Conservation (phyloP, 1,284 basidiomycete species). For the Naganishia cerealis region DNA sequence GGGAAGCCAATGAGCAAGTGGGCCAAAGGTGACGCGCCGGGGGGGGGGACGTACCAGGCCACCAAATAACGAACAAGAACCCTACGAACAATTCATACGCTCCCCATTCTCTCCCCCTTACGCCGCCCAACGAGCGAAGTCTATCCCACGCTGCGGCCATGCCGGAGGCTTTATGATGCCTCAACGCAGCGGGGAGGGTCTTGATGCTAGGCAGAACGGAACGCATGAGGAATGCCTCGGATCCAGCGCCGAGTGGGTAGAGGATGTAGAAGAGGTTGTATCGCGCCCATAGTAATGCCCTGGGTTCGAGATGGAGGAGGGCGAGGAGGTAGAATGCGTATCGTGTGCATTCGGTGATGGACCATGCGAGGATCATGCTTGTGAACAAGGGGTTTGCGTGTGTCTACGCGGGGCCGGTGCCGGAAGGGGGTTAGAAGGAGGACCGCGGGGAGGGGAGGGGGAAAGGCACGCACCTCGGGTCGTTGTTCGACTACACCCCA, state of each 20-base stretch:
- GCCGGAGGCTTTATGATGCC: conserved; percentile 37
- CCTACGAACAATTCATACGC: conserved; percentile 59
- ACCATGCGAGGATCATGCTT: conserved; percentile 92
- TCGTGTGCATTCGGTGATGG: conserved; percentile 83
- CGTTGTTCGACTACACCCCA: conserved; percentile 76
- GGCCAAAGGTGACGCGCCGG: too few species aligned
- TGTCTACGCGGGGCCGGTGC: conserved; percentile 56
- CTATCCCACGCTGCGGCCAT: conserved; percentile 43
- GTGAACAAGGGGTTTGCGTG: conserved; percentile 77
- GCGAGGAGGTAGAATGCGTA: conserved; percentile 84
- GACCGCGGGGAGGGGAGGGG: not conserved
- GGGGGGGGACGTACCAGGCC: conserved; percentile 84
- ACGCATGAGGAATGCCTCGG: conserved; percentile 82
- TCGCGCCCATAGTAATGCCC: conserved; percentile 56
- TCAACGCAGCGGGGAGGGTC: conserved; percentile 46
- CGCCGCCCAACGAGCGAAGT: conserved; percentile 44
- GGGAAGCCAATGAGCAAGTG: not conserved
- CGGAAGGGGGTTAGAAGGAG: not conserved
- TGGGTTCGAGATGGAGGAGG: conserved; percentile 60
- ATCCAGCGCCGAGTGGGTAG: conserved; percentile 86
- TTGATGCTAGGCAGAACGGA: conserved; percentile 67
- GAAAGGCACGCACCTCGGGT: conserved; percentile 47
- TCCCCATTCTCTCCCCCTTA: conserved; percentile 41
- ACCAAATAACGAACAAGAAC: conserved; percentile 78
- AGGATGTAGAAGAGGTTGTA: conserved; percentile 92